Conservation (phyloP, 1,284 basidiomycete genomes). For the Irpex sp. region DNA sequence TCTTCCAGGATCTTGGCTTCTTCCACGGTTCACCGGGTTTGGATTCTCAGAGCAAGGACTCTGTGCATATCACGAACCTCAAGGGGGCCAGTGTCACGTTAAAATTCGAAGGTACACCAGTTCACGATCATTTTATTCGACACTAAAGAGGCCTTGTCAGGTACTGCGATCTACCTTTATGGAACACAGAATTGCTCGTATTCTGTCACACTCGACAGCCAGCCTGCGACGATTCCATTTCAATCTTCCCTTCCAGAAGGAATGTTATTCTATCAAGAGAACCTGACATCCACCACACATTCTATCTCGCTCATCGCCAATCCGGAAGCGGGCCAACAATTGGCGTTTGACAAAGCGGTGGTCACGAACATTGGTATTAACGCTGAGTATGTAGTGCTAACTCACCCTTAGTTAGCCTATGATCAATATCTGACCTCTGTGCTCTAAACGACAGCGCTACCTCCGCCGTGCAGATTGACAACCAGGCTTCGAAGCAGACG, state of each 20-base stretch:
- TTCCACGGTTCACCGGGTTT: not conserved
- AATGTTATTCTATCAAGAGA: constrained; percentile 8
- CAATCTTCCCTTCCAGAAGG: not conserved
- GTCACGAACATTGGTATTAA: constrained; percentile 8
- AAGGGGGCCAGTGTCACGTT: constrained; percentile 8
- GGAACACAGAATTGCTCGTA: constrained; percentile 11
- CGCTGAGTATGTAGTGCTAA: constrained; percentile 1
- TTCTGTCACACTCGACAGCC: constrained; percentile 7
- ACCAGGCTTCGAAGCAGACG: constrained; percentile 4
- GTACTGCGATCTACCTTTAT: constrained; percentile 10
- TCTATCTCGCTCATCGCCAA: constrained; percentile 8
- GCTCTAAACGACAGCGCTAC: not conserved
- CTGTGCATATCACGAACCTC: constrained; percentile 5
- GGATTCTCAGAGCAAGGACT: constrained; percentile 1
- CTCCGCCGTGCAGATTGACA: not conserved
- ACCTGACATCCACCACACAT: constrained; percentile 2
- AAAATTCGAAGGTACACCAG: constrained; percentile 4
- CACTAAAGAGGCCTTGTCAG: not conserved
- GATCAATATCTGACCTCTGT: no score
- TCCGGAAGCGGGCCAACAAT: not conserved
- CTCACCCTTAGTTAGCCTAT: no score
- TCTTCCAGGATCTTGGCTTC: not conserved
- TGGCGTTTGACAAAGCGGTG: constrained; percentile 6
- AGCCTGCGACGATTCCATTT: not conserved
- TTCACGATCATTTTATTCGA: not conserved